phyloP scores from a whole-genome alignment of 768 basidiomycete genomes.

The button mushroom (Agaricus bisporus) region DNA sequence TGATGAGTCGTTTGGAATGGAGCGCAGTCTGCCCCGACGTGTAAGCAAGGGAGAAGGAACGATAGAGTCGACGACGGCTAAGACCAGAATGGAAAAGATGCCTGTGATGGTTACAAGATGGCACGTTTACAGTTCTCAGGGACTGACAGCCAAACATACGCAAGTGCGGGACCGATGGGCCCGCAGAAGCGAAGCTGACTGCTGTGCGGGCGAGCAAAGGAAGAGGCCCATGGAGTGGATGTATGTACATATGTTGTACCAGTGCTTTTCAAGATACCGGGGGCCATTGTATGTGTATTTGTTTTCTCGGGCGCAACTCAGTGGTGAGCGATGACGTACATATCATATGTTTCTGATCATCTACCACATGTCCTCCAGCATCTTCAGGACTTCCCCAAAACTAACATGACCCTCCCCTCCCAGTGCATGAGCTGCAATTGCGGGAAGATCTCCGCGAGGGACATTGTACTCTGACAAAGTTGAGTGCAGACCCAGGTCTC shows the following conservation, averaged over 20 bases:
- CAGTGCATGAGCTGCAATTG: constrained; percentile 45
- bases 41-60: not conserved
- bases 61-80: not conserved
- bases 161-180: not conserved
- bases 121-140: constrained; percentile 11
- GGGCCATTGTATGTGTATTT: too few relatives aligned
- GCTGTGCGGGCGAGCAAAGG: not conserved
- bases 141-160: not conserved
- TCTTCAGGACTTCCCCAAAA: constrained; percentile 35
- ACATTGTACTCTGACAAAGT: constrained; percentile 59
- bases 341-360: not conserved
- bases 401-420: constrained; percentile 34
- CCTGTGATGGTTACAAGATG: not conserved
- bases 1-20: not conserved
- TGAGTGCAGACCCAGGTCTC: constrained; percentile 49
- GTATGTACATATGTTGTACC: constrained; percentile 3
- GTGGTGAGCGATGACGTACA: too few relatives aligned
- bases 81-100: not conserved
- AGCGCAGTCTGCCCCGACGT: not conserved
- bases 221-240: not conserved
- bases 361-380: constrained; percentile 44
- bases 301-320: too few relatives aligned
- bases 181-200: not conserved
- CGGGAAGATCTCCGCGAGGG: constrained; percentile 45
- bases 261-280: not conserved